Percentiles rank a stretch among this genome's conserved stretches.
Conservation (phyloP, 1,284 basidiomycete genomes). For the Rugosomyces carneus region DNA sequence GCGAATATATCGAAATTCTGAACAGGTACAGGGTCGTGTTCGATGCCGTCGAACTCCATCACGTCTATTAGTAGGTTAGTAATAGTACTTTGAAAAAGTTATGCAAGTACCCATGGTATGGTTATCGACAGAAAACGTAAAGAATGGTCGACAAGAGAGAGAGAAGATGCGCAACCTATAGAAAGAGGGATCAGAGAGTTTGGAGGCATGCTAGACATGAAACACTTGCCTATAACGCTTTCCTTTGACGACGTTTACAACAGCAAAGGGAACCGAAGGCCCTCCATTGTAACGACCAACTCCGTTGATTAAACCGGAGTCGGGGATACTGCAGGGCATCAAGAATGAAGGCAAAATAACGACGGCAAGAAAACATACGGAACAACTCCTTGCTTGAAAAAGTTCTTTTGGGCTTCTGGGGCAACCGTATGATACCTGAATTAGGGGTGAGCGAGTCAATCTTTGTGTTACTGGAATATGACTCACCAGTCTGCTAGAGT, state of each 20-base stretch:
- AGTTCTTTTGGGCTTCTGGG: conserved; percentile 31
- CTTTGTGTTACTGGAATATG: background rate
- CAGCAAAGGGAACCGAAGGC: conserved; percentile 26
- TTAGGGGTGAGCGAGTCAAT: background rate
- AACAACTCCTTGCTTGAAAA: conserved; percentile 31
- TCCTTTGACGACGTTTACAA: conserved; percentile 30
- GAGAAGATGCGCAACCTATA: conserved; percentile 43
- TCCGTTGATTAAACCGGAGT: conserved; percentile 34
- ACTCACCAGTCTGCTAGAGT: conserved; percentile 36
- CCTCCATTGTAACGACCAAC: conserved; percentile 27
- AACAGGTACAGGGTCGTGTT: conserved; percentile 26
- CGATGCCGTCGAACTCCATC: conserved; percentile 39
- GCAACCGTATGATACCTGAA: conserved; percentile 26
- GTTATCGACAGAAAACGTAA: conserved; percentile 38
- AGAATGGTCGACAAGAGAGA: conserved; percentile 35
- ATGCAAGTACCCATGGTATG: conserved; percentile 28
- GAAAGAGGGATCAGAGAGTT: background rate
- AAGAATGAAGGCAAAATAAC: background rate
- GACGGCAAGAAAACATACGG: conserved; percentile 18
- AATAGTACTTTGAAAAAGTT: background rate
- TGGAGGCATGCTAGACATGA: background rate
- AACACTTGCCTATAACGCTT: conserved; percentile 25
- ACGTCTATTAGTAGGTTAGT: conserved; percentile 16
- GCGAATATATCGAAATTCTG: conserved; percentile 31
- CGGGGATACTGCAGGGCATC: conserved; percentile 14